These are phyloP conservation scores for Cucurbita maxima DNA, from an alignment of 306 rosid species.

Conservation along the genomic window DNA sequence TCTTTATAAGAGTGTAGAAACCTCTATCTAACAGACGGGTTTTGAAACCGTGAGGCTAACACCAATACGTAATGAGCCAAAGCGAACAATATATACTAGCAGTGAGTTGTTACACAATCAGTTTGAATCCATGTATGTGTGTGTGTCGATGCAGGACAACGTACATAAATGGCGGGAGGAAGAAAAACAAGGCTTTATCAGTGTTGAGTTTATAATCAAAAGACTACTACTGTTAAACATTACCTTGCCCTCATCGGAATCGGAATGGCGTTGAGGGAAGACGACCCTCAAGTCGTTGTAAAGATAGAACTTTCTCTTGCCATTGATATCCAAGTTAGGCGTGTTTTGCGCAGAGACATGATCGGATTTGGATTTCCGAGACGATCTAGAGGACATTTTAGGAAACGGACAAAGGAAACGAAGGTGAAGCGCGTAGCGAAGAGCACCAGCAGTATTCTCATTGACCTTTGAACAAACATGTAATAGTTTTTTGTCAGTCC, in stretches of 20 bases:
- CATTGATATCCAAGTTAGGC: slow-evolving; percentile 27
- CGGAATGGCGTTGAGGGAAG: slow-evolving; percentile 95
- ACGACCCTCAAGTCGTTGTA: slow-evolving; percentile 84
- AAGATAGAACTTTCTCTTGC: slow-evolving; percentile 70
- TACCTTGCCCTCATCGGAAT: slow-evolving; percentile 99
- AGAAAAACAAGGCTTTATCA: background rate
- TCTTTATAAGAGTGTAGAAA: too few relatives aligned
- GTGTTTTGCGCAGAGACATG: slow-evolving; percentile 28
- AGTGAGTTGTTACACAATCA: too few relatives aligned
- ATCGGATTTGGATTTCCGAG: slow-evolving; percentile 37
- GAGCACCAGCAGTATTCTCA: slow-evolving; percentile 45
- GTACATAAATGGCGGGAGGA: background rate
- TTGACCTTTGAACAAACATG: slow-evolving; percentile 41
- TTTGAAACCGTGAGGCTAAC: too few relatives aligned
- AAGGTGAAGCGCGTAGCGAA: slow-evolving; percentile 93
- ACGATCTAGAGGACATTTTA: slow-evolving; percentile 34
- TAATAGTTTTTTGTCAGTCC: slow-evolving; percentile 22
- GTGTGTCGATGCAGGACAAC: background rate
- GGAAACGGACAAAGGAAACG: slow-evolving; percentile 72
- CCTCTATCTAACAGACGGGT: too few relatives aligned
- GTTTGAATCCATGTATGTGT: too few relatives aligned
- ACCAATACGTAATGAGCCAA: too few relatives aligned
- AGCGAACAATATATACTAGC: too few relatives aligned
- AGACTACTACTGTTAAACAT: background rate
- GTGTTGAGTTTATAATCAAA: background rate